Conservation (phyloP, 2,329 filamentous ascomycete species). For the Lasiodiplodia sp. region DNA sequence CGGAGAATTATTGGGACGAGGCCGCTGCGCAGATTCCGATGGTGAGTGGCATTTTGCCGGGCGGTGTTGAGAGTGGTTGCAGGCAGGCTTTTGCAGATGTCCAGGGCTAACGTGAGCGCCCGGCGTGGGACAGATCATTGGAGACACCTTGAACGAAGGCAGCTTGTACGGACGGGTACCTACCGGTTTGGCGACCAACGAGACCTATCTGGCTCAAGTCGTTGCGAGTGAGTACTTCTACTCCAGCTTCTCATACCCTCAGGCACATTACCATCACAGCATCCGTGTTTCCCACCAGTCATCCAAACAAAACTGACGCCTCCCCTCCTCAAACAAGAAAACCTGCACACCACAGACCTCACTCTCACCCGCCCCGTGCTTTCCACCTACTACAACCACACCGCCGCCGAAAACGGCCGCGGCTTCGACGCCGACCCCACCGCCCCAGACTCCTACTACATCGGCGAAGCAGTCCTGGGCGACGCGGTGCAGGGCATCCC, state of each 20-base stretch:
- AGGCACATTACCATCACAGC: not conserved
- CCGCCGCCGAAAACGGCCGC: conserved; percentile 15
- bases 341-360: conserved; percentile 14
- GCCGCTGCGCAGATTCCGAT: conserved; percentile 10
- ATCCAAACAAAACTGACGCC: not conserved
- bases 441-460: conserved; percentile 18
- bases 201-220: conserved; percentile 10
- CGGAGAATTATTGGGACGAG: conserved; percentile 14
- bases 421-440: conserved; percentile 23
- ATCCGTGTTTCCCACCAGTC: too few relatives aligned
- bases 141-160: conserved; percentile 15
- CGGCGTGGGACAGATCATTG: not conserved
- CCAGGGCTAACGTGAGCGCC: not conserved
- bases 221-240: not conserved
- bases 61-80: not conserved
- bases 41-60: not conserved
- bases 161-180: conserved; percentile 10
- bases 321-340: not conserved
- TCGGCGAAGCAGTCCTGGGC: conserved; percentile 17
- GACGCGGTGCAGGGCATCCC: conserved; percentile 15
- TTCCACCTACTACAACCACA: conserved; percentile 19
- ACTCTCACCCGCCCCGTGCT: conserved; percentile 8
- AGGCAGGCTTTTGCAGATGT: too few relatives aligned
- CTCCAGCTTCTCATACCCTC: not conserved
- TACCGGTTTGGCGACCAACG: not conserved